phyloP scores from a whole-genome alignment of 805 yeast genomes.

The Myxozyma neotropica region DNA sequence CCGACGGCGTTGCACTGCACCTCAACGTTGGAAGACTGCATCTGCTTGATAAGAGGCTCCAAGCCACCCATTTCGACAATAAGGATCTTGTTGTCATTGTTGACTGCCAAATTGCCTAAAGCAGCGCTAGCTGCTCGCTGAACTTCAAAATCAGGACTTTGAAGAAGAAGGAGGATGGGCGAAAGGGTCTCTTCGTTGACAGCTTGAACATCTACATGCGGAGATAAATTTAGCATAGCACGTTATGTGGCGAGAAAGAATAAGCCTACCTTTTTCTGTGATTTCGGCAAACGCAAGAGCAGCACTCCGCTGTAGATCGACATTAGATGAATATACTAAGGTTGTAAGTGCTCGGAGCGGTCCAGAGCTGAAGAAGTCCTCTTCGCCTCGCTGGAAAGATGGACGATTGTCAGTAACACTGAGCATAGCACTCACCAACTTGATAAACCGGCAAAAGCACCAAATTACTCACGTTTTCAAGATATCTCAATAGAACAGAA shows the following conservation, averaged over 20 bases:
- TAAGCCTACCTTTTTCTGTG: conserved; percentile 71
- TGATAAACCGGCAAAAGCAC: no score
- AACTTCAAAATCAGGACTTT: conserved; percentile 87
- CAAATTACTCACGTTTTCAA: conserved; percentile 74
- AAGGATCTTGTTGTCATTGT: conserved; percentile 87
- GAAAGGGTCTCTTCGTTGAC: conserved; percentile 90
- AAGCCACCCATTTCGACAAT: conserved; percentile 98
- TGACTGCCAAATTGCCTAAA: conserved; percentile 95
- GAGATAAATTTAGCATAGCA: no score
- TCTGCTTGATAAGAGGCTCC: conserved; percentile 93
- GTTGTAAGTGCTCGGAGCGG: conserved; percentile 85
- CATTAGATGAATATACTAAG: conserved; percentile 89
- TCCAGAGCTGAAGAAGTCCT: conserved; percentile 85
- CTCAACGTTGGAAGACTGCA: conserved; percentile 96
- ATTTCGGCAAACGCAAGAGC: conserved; percentile 98
- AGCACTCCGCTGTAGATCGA: conserved; percentile 93
- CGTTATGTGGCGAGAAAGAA: background rate
- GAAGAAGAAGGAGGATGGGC: conserved; percentile 85
- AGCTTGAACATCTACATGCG: conserved; percentile 68
- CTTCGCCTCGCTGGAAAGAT: conserved; percentile 57
- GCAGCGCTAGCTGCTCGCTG: conserved; percentile 99
- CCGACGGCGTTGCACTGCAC: conserved; percentile 99
- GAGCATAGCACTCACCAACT: no score
- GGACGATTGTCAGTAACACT: background rate
- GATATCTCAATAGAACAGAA: conserved; percentile 79